These are phyloP conservation scores for Neofusicoccum laricinum DNA, from an alignment of 2,329 filamentous ascomycete genomes.

Conservation along the genomic window DNA sequence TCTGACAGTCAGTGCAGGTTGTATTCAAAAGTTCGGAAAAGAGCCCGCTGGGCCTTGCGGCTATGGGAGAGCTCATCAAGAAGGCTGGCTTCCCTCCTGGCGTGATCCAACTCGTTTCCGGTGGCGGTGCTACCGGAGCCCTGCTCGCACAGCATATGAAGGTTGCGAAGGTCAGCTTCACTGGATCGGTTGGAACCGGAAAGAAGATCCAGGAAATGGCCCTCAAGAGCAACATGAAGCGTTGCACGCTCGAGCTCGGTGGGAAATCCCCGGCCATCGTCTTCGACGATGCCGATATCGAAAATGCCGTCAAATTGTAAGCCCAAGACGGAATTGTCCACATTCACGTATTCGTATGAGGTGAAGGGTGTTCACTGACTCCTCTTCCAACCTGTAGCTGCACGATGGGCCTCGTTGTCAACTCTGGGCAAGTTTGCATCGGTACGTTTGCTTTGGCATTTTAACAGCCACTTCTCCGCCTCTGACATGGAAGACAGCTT, in stretches of 20 bases:
- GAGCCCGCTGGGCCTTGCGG: constrained; percentile 24
- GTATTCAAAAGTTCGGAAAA: constrained; percentile 32
- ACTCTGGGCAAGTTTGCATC: constrained; percentile 27
- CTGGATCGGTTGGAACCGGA: constrained; percentile 36
- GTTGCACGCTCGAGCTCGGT: constrained; percentile 47
- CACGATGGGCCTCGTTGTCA: constrained; percentile 25
- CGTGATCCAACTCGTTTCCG: constrained; percentile 35
- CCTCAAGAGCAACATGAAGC: constrained; percentile 40
- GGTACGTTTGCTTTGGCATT: too few relatives aligned
- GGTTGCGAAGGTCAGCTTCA: constrained; percentile 43
- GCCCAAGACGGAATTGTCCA: too few relatives aligned
- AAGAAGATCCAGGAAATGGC: constrained; percentile 37
- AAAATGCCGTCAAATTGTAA: constrained; percentile 38
- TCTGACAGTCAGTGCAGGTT: too few relatives aligned
- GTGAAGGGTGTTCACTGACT: too few relatives aligned
- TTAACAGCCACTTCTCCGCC: too few relatives aligned
- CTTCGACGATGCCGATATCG: constrained; percentile 49
- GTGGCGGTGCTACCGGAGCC: constrained; percentile 27
- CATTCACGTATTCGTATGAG: too few relatives aligned
- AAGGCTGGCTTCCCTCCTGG: constrained; percentile 40
- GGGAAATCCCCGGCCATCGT: constrained; percentile 48
- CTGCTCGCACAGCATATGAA: constrained; percentile 39
- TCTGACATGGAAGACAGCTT: too few relatives aligned
- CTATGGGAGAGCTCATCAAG: constrained; percentile 28
- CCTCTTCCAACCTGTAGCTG: too few relatives aligned